These are phyloP conservation scores for Wallacemonas sp. DNA, from an alignment of 208 protist genomes.

Conservation along the genomic window DNA sequence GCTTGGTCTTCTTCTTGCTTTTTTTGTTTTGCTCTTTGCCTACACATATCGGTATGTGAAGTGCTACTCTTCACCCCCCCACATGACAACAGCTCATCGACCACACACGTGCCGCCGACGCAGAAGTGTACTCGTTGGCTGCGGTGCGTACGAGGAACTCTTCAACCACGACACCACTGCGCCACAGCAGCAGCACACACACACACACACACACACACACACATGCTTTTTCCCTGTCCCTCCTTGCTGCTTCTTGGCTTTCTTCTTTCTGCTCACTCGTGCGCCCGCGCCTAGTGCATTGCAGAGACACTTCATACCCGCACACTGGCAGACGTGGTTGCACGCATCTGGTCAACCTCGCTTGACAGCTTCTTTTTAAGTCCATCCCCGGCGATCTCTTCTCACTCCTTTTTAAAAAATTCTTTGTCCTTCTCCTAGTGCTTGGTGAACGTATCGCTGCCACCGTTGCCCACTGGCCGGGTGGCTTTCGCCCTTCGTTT, in stretches of 20 bases:
- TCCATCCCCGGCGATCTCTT: neutral
- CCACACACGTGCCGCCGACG: too few species aligned
- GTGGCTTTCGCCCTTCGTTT: too few species aligned
- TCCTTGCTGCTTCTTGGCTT: neutral
- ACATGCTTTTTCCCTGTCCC: neutral
- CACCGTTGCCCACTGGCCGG: too few species aligned
- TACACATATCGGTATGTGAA: neutral
- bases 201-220: neutral
- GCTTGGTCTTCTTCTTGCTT: slow-evolving; percentile 1
- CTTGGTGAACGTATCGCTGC: too few species aligned
- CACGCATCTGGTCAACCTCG: too few species aligned
- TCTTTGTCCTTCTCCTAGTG: neutral
- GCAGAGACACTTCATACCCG: too few species aligned
- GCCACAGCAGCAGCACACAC: neutral
- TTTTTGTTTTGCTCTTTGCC: neutral
- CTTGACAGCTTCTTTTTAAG: neutral
- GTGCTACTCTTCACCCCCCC: neutral
- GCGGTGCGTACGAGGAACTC: too few species aligned
- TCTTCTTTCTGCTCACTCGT: neutral
- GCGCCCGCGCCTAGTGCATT: too few species aligned
- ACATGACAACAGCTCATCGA: too few species aligned
- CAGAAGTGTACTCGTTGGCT: too few species aligned
- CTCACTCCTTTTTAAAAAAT: neutral
- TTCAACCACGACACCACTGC: too few species aligned
- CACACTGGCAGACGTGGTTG: too few species aligned